phyloP scores from a whole-genome alignment of 2,329 filamentous ascomycete genomes.

The Colletotrichum echinochloae region DNA sequence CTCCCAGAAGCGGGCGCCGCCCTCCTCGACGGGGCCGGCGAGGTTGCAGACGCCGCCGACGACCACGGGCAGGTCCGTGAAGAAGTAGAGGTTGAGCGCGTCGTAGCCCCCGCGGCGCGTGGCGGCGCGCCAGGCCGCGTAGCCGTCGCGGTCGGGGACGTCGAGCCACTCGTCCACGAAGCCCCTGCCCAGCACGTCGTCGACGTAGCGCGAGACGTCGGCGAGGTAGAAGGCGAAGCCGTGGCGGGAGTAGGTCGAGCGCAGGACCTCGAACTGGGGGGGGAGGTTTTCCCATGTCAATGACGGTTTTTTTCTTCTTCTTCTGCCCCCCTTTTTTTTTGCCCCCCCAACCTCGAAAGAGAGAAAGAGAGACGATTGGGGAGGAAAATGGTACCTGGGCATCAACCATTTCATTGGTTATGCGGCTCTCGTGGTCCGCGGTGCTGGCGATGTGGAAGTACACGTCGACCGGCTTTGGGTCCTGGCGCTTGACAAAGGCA shows the following conservation, averaged over 20 bases:
- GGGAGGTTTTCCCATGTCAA: background rate
- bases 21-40: slow-evolving; percentile 50
- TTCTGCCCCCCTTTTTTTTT: no score
- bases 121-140: slow-evolving; percentile 40
- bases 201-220: slow-evolving; percentile 35
- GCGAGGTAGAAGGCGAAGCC: slow-evolving; percentile 31
- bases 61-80: slow-evolving; percentile 40
- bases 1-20: slow-evolving; percentile 50
- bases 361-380: background rate
- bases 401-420: slow-evolving; percentile 21
- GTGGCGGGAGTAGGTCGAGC: slow-evolving; percentile 29
- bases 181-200: slow-evolving; percentile 28
- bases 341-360: no score
- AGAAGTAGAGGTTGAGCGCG: slow-evolving; percentile 60
- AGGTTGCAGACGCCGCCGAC: slow-evolving; percentile 50
- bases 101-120: slow-evolving; percentile 60
- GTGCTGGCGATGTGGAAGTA: slow-evolving; percentile 65
- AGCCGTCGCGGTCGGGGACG: slow-evolving; percentile 31
- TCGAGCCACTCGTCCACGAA: slow-evolving; percentile 30
- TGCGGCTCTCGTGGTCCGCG: slow-evolving; percentile 52
- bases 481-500: slow-evolving; percentile 20
- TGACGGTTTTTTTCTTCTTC: background rate
- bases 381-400: slow-evolving; percentile 16
- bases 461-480: slow-evolving; percentile 46
- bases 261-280: slow-evolving; percentile 27